phyloP scores from a whole-genome alignment of 768 basidiomycete species.

The Gymnopilus dilepis region DNA sequence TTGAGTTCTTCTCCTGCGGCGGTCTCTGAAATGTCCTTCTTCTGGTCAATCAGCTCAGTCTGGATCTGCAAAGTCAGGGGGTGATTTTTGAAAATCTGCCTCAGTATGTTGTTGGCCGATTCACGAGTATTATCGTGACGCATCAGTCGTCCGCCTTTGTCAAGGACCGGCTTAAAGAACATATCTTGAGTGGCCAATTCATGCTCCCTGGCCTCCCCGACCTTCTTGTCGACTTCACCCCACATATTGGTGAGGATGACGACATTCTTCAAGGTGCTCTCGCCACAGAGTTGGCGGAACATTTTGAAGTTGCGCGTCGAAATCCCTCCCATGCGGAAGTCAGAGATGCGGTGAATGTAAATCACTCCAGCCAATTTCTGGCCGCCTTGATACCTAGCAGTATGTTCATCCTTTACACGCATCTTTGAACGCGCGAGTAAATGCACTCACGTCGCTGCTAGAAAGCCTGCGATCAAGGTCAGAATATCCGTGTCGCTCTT shows the following conservation, averaged over 20 bases:
- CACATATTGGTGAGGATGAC: conserved; percentile 61
- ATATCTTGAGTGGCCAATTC: conserved; percentile 44
- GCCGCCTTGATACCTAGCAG: conserved; percentile 37
- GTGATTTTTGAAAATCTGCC: conserved; percentile 43
- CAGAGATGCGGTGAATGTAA: conserved; percentile 59
- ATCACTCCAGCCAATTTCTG: conserved; percentile 53
- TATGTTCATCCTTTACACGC: too few species aligned
- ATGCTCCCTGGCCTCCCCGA: conserved; percentile 45
- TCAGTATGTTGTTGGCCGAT: conserved; percentile 47
- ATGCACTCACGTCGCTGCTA: conserved; percentile 34
- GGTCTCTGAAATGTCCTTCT: conserved; percentile 53
- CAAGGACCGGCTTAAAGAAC: conserved; percentile 57
- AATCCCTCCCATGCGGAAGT: conserved; percentile 53
- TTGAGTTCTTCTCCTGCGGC: conserved; percentile 57
- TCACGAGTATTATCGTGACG: conserved; percentile 44
- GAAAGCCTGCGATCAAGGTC: conserved; percentile 48
- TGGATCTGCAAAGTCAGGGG: conserved; percentile 57
- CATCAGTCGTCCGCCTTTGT: conserved; percentile 48
- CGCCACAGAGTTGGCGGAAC: conserved; percentile 58
- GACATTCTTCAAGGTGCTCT: conserved; percentile 52
- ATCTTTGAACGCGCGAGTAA: too few species aligned
- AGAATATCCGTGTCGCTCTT: conserved; percentile 52
- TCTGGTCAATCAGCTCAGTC: conserved; percentile 55
- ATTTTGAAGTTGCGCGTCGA: conserved; percentile 54
- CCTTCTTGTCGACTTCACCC: conserved; percentile 42